Base-by-base conservation (phyloP, 1,284 basidiomycete species). In the Mycena sp. region DNA sequence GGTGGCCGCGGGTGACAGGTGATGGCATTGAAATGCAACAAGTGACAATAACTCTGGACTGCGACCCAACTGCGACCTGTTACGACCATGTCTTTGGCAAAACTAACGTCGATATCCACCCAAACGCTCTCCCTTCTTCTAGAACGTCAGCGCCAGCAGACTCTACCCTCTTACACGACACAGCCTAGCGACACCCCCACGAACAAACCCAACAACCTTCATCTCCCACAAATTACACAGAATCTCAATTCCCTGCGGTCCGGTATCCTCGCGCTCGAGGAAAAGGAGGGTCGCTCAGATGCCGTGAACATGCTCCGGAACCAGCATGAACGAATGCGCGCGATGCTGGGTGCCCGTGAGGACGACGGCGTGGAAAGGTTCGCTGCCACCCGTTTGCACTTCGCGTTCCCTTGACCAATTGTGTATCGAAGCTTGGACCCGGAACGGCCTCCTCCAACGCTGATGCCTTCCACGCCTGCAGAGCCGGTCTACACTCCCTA, bases 121-220 rank as follows among this genome's bases (percentile, higher is more conserved):
- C 85, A 90, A 67, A 92, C 91, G 1, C 83, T 93, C 28, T 89
- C 91, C 1, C 82, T 93, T 2, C 80, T 93, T 0, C 81, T 92
- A 23, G 91, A 93, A 72, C 83, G 90, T 26, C 89, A 92, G 70
- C 86, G 91, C 0, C 73, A 89, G 2, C 85, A 88, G 57, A 81
- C 83, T 1, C 74, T 89, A 32, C 78, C 78, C 14, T 76, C 77
- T 3, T 78, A 76, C 60, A 75, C 77, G 9, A 6, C 49, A 14
- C 61, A 72, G 3, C 37, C 67, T 3, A 29, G 71, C 67, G 59
- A 72, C 74, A 61, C n/a, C n/a, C n/a, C n/a, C n/a, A n/a, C 74
- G 1, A 44, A 58, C 3, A 63, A 70, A 50, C 74, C 77, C 14
- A 77, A 71, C 61, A 78, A 82, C 2, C 75, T 87, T 16, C 87